Evolutionary conservation across 176 grass and related monocot species (phyloP).

Genomic region (Carex parvula): DNA sequence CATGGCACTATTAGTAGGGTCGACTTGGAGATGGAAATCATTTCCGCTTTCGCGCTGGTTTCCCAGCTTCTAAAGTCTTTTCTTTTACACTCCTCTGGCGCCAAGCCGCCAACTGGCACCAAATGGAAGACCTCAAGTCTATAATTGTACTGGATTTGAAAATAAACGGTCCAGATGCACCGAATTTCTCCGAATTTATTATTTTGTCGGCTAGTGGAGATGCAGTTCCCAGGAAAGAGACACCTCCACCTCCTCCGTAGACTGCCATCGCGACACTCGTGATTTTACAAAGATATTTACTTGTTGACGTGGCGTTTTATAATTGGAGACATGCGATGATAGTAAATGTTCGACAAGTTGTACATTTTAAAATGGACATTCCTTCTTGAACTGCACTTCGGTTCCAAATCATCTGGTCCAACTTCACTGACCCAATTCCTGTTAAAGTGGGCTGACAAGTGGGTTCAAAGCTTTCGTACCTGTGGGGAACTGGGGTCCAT

Average conservation of each 20-base stretch:
- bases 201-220: constrained; percentile 19
- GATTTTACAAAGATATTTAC: background rate
- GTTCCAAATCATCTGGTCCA: background rate
- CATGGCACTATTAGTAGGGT: background rate
- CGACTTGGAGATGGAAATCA: background rate
- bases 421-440: background rate
- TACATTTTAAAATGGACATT: background rate
- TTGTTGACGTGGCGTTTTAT: background rate
- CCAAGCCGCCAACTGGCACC: background rate
- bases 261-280: background rate
- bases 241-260: background rate
- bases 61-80: background rate
- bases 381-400: background rate
- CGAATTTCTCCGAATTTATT: background rate
- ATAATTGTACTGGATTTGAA: background rate
- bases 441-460: background rate
- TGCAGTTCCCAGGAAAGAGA: constrained; percentile 14
- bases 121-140: background rate
- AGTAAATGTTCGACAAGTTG: background rate
- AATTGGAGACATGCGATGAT: background rate
- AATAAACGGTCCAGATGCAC: constrained; percentile 21
- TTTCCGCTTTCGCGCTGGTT: background rate
- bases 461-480: background rate
- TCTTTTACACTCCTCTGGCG: background rate
- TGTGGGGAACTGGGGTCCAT: background rate